Evolutionary conservation across 352 stramenopile species (phyloP).

Genomic region (Globisporangium megalacanthum): DNA sequence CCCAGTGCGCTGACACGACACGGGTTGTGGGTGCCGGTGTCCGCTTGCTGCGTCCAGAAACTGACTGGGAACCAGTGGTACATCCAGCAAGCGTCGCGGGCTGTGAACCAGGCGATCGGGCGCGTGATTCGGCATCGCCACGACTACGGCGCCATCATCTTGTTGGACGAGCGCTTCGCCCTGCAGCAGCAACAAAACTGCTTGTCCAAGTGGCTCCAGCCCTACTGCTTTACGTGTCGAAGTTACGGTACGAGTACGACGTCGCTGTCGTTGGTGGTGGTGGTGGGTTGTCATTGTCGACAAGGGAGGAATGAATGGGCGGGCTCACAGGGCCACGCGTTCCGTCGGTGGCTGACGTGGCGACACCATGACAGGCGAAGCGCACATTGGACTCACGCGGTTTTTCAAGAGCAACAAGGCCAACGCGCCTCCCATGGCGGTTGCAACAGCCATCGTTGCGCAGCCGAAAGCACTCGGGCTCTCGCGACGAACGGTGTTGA

Average conservation of each 20-base stretch:
- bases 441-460: conserved; percentile 15
- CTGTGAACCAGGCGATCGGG: conserved; percentile 99
- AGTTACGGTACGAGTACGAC: conserved; percentile 49
- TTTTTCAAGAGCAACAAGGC: conserved; percentile 82
- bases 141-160: conserved; percentile 97
- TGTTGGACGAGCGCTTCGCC: conserved; percentile 96
- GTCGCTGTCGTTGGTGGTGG: not conserved
- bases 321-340: not conserved
- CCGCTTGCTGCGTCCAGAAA: conserved; percentile 37
- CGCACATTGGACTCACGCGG: conserved; percentile 72
- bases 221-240: conserved; percentile 56
- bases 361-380: conserved; percentile 38
- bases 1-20: not conserved
- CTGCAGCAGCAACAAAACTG: conserved; percentile 87
- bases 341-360: not conserved
- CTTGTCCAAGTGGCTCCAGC: conserved; percentile 95
- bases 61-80: conserved; percentile 98
- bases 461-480: conserved; percentile 37
- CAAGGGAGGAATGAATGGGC: too few species aligned
- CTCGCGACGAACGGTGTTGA: conserved; percentile 23
- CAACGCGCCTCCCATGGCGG: conserved; percentile 15
- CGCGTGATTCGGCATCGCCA: conserved; percentile 97
- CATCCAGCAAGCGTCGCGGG: conserved; percentile 95
- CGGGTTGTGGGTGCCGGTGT: conserved; percentile 1
- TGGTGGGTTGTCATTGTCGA: not conserved